Evolutionary conservation across 805 yeast species (phyloP), one percentile per base, ranked within the genome.

Genomic region (Candida maltosa): DNA sequence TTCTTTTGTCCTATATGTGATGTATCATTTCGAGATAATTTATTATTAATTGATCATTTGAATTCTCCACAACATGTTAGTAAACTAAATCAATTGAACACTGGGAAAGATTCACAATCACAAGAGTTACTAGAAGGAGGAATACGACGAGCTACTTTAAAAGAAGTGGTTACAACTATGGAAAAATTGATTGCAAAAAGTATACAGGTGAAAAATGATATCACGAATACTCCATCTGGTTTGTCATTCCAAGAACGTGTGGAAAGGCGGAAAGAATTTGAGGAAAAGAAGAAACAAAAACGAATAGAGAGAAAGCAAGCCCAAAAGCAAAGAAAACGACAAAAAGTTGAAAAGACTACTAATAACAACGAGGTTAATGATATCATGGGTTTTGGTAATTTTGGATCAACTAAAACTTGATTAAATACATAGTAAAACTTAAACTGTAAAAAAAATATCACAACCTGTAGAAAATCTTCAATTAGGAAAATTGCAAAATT

Each of bases 1-100:
- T 91, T 91, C 58, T 75, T 75, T 48, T 93, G 98, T 59, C 84
- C 82, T 8, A 56, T 76, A 2, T 93, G 98, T 58, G 76, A 82
- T 43, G 56, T 86, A 39, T 81, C 91, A 2, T 91, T 77, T 60
- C 80, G 87, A 51, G 97, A 93, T 54, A 83, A 84, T 38, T 61
- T 87, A 46, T 83, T 87, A 42, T 78, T 80, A 53, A 70, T 87
- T 3, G 94, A 89, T 52, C 97, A 93, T 61, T 64, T 87, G 51
- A 87, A 86, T 51, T 78, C 87, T 24, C 79, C 78, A 23, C 80
- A 73, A 41, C 97, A 84, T 58, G 50, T 71, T 26, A 53, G 60
- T 4, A 69, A 65, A 38, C 67, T 52, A 10, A 41, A 34, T 22
- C 37, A 33, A 17, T n/a, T 45, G 9, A 42, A 40, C 15, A 42